Percentiles rank a stretch among this genome's conserved stretches.
Evolutionary conservation across 805 yeast species (phyloP).

Genomic region (Cyberlindnera amylophila): DNA sequence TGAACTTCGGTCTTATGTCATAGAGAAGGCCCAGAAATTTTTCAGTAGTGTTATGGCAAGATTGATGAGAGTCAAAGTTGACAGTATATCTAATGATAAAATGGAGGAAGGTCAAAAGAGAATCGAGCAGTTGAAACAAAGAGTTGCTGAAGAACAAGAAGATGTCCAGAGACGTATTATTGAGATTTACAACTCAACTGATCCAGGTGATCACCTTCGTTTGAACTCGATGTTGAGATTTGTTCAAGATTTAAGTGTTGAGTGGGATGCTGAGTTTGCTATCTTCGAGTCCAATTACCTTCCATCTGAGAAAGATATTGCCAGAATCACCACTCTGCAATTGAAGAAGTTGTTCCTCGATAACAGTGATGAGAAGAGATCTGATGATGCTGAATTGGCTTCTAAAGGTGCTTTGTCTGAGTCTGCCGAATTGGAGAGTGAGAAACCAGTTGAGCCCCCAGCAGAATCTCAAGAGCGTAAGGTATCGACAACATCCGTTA

Average conservation of each 20-base stretch:
- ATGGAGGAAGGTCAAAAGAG: conserved; percentile 62
- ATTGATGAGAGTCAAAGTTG: conserved; percentile 69
- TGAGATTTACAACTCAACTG: conserved; percentile 48
- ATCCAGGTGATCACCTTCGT: conserved; percentile 62
- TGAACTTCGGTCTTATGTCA: conserved; percentile 53
- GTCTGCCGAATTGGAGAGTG: conserved; percentile 7
- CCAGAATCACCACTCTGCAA: conserved; percentile 85
- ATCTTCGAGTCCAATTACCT: conserved; percentile 74
- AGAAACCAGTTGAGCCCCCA: conserved; percentile 13
- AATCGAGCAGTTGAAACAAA: conserved; percentile 53
- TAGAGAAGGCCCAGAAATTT: conserved; percentile 50
- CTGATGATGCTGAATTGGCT: conserved; percentile 16
- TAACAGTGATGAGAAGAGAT: conserved; percentile 31
- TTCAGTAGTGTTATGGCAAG: conserved; percentile 72
- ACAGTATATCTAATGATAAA: conserved; percentile 66
- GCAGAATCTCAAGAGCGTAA: conserved; percentile 5
- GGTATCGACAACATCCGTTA: conserved; percentile 4
- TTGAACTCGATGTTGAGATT: conserved; percentile 66
- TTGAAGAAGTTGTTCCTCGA: conserved; percentile 70
- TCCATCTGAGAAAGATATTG: conserved; percentile 91
- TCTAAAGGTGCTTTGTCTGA: conserved; percentile 6
- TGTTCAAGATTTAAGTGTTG: conserved; percentile 76
- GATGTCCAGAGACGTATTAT: conserved; percentile 43
- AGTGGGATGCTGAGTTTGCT: conserved; percentile 82
- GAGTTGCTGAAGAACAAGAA: conserved; percentile 48